Evolutionary conservation across 352 stramenopile species (phyloP), one percentile per base, ranked within the genome.

Genomic region (Phytophthora ramorum): DNA sequence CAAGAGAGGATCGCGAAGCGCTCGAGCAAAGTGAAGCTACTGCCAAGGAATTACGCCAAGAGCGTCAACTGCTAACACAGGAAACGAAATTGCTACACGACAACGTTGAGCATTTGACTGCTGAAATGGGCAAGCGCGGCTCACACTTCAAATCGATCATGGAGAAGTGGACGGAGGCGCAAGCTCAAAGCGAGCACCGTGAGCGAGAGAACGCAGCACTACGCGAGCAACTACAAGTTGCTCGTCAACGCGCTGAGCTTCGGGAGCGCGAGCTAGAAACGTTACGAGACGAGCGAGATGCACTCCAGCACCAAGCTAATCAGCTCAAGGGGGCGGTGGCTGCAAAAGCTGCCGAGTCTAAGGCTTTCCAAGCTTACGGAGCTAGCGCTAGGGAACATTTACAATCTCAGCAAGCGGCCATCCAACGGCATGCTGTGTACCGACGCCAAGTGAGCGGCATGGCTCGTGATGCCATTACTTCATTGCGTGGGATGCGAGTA

Each of bases 301-400:
- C 58, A 12, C 69, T 93, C 28, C 84, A 92, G 63, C 79, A 87
- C 54, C 81, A 90, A 38, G 66, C 83, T 16, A 89, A 91, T 51
- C 81, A 89, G 30, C 57, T 93, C 6, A 93, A 93, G 71, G 85
- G 83, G 0, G 75, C 81, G 0, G 85, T 92, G 22, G 84, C 85
- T 0, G 85, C 85, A 12, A 93, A 92, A 64, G 66, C 70, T 9
- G 85, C 85, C 10, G 83, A 93, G 62, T 81, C 83, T 3, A 87
- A 85, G 38, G 83, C 85, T 1, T 92, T 92, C 46, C 85, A 92
- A 45, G 73, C 85, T 2, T 92, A 92, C 24, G 83, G 81, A 17
- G 73, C 61, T 14, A 90, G 84, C 20, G 83, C 79, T 13, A 69
- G 84, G 6, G 84, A 91, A 24, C 80, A 90, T 51, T 56, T 91